A percentile compares a stretch with the other conserved stretches of the same genome.
Evolutionary conservation across 2,329 filamentous ascomycete genomes (phyloP).

Genomic region (Apiospora sp.): DNA sequence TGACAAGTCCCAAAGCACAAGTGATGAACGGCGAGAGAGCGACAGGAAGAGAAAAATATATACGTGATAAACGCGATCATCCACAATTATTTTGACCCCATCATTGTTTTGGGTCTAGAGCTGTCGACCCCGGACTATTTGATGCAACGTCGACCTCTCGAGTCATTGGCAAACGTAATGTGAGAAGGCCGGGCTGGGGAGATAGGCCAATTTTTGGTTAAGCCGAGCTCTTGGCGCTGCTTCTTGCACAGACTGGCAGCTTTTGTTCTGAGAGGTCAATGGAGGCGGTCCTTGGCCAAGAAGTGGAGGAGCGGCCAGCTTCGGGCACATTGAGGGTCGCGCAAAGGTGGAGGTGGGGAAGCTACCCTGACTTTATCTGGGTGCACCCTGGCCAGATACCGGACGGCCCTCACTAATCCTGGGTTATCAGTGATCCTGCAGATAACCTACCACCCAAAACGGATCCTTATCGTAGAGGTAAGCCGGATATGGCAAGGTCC

Average conservation of each 20-base stretch:
- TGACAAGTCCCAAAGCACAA: background rate
- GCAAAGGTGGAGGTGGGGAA: conserved; percentile 20
- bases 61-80: background rate
- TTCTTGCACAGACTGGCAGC: background rate
- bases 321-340: conserved; percentile 12
- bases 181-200: background rate
- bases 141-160: conserved; percentile 9
- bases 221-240: conserved; percentile 8
- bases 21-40: background rate
- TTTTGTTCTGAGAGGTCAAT: background rate
- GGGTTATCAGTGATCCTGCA: conserved; percentile 10
- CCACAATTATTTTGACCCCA: conserved; percentile 1
- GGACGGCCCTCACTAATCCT: background rate
- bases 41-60: conserved; percentile 14
- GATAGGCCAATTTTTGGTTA: conserved; percentile 20
- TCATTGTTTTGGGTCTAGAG: conserved; percentile 9
- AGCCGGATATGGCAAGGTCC: background rate
- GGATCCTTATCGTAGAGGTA: conserved; percentile 1
- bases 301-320: conserved; percentile 19
- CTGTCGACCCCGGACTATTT: conserved; percentile 19
- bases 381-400: background rate
- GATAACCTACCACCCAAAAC: conserved; percentile 1
- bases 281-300: background rate
- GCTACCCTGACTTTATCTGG: conserved; percentile 10
- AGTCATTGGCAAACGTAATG: conserved; percentile 20